Evolutionary conservation across 179 eudicot species (phyloP), one percentile per base, ranked within the genome.

Genomic region (Silene noctiflora): DNA sequence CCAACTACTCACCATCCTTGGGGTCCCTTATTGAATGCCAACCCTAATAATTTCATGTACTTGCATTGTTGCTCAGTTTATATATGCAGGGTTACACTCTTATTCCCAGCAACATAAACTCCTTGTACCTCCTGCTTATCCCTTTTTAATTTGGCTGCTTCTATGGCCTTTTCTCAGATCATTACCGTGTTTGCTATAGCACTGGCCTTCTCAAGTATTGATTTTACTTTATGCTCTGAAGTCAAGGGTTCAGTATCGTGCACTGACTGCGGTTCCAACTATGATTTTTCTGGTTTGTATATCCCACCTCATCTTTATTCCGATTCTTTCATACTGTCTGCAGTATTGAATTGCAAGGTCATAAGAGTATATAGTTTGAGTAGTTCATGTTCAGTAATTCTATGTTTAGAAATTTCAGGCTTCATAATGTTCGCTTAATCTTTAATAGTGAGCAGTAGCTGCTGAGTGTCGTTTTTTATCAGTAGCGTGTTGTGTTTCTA

Each of bases 221-320:
- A 78, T 73, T 69, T 60, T 25, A 78, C 78, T 20, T 21, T 75
- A 1, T 77, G 84, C 79, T 71, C 80, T 67, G 70, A 68, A 61
- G 80, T 88, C 48, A 84, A 85, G 84, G 94, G 92, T 75, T 84
- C 87, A 0, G 83, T 91, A n/a, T 46, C 78, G 10, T 91, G 97
- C 84, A 78, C 84, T 5, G 97, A 91, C 87, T 91, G 97, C 63
- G 59, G 48, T 24, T 46, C 29, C 59, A 20, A 63, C 69, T 78
- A 76, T 51, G 91, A 88, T 83, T 84, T 88, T 71, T 80, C 97
- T 29, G 94, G 97, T 91, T 69, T 79, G 84, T 53, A 20, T 51
- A 51, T 51, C 56, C 4, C n/a, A 51, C 10, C 56, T 51, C 56
- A 51, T 2, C 17, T 51, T 2, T 51, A 51, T 51, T 51, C 4